Conservation (phyloP, 495 filamentous ascomycete species). For the Daldinia decipiens region DNA sequence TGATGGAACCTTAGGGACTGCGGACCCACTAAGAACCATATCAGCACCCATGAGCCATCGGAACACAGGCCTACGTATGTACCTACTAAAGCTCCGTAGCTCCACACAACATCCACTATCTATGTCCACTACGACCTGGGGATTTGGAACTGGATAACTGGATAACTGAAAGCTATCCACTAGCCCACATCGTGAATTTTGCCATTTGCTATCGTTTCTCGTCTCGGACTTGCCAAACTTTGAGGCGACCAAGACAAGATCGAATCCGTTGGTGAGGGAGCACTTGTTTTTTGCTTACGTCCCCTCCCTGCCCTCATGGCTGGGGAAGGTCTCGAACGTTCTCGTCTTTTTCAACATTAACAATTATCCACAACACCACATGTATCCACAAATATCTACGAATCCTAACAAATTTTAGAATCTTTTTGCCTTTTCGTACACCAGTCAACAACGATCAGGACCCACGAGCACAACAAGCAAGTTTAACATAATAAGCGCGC, state of each 20-base stretch:
- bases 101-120: too few species aligned
- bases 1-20: neutral
- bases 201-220: constrained; percentile 22
- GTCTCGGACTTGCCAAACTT: neutral
- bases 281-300: neutral
- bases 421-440: neutral
- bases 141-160: too few species aligned
- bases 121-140: too few species aligned
- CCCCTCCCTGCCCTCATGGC: neutral
- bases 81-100: too few species aligned
- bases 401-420: constrained; percentile 6
- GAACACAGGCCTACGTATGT: too few species aligned
- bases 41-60: neutral
- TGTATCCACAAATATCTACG: constrained; percentile 1
- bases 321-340: constrained; percentile 3
- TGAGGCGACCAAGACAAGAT: neutral
- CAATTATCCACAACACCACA: constrained; percentile 4
- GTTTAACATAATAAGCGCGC: constrained; percentile 3
- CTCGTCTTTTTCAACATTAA: neutral
- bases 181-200: constrained; percentile 28
- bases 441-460: constrained; percentile 1
- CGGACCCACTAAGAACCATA: neutral
- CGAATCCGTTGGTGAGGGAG: neutral
- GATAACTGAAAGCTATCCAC: constrained; percentile 8
- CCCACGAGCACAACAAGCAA: neutral